Evolutionary conservation across 2,329 filamentous ascomycete species (phyloP).

Genomic region (Aschersonia sp.): DNA sequence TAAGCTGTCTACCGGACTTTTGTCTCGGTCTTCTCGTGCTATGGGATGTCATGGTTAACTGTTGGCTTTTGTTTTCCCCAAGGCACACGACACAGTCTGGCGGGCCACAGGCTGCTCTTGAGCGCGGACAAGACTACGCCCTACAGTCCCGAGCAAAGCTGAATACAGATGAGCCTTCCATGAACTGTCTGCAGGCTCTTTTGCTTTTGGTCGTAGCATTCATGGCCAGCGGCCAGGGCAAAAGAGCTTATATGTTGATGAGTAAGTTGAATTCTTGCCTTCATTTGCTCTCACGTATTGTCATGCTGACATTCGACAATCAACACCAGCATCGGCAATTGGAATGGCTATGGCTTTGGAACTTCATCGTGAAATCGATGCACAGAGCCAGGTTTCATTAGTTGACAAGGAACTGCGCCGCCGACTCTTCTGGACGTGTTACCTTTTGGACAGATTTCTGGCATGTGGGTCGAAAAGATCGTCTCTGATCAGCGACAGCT

Average conservation of each 20-base stretch:
- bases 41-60: background rate
- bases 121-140: slow-evolving; percentile 59
- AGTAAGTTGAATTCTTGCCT: slow-evolving; percentile 31
- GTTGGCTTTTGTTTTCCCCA: background rate
- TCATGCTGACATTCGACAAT: background rate
- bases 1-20: slow-evolving; percentile 16
- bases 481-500: slow-evolving; percentile 65
- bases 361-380: slow-evolving; percentile 61
- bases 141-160: slow-evolving; percentile 53
- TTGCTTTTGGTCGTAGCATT: slow-evolving; percentile 63
- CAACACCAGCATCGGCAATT: slow-evolving; percentile 21
- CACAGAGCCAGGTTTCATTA: slow-evolving; percentile 44
- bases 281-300: background rate
- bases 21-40: background rate
- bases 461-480: slow-evolving; percentile 71
- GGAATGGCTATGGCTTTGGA: slow-evolving; percentile 76
- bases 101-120: slow-evolving; percentile 52
- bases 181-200: slow-evolving; percentile 64
- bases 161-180: slow-evolving; percentile 67
- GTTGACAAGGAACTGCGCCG: slow-evolving; percentile 63
- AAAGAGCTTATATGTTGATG: slow-evolving; percentile 77
- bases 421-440: slow-evolving; percentile 81
- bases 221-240: slow-evolving; percentile 64
- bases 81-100: slow-evolving; percentile 55
- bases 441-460: slow-evolving; percentile 72